phyloP scores from a whole-genome alignment of 352 stramenopile genomes.

The Thalassiosira exigua region DNA sequence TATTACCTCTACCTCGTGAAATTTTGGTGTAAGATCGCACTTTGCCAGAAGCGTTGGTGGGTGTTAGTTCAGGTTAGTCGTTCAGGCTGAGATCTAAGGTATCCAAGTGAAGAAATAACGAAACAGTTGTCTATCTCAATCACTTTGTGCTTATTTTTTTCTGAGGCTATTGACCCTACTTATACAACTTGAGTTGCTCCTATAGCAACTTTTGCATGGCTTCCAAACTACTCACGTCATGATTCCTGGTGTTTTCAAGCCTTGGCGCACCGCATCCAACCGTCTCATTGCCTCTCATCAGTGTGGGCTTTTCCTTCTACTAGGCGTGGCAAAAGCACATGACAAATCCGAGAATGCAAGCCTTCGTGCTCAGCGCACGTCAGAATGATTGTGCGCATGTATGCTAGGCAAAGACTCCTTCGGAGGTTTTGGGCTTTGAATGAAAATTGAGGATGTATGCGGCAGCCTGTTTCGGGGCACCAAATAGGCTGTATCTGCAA shows the following conservation, averaged over 20 bases:
- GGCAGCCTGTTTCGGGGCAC: too few relatives aligned
- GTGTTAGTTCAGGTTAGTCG: too few relatives aligned
- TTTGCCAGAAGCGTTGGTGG: too few relatives aligned
- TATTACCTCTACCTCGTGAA: too few relatives aligned
- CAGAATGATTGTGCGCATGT: constrained; percentile 84
- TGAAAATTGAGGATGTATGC: too few relatives aligned
- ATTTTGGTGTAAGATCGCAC: too few relatives aligned
- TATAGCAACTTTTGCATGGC: constrained; percentile 72
- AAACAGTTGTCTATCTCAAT: too few relatives aligned
- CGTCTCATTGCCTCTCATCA: constrained; percentile 77
- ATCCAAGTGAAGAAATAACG: too few relatives aligned
- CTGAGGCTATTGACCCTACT: constrained; percentile 61
- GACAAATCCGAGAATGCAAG: constrained; percentile 81
- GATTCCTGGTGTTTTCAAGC: constrained; percentile 70
- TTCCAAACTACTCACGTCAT: constrained; percentile 65
- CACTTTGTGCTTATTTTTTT: too few relatives aligned
- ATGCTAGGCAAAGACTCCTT: constrained; percentile 78
- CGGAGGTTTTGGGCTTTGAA: too few relatives aligned
- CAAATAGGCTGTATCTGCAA: too few relatives aligned
- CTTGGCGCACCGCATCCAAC: constrained; percentile 84
- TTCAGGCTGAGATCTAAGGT: too few relatives aligned
- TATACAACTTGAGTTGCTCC: constrained; percentile 75
- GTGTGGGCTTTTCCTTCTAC: constrained; percentile 81
- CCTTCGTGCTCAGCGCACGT: constrained; percentile 83
- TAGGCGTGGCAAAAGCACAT: constrained; percentile 77